These are phyloP conservation scores for Colletotrichum magnum DNA, from an alignment of 2,329 filamentous ascomycete species.

Conservation along the genomic window DNA sequence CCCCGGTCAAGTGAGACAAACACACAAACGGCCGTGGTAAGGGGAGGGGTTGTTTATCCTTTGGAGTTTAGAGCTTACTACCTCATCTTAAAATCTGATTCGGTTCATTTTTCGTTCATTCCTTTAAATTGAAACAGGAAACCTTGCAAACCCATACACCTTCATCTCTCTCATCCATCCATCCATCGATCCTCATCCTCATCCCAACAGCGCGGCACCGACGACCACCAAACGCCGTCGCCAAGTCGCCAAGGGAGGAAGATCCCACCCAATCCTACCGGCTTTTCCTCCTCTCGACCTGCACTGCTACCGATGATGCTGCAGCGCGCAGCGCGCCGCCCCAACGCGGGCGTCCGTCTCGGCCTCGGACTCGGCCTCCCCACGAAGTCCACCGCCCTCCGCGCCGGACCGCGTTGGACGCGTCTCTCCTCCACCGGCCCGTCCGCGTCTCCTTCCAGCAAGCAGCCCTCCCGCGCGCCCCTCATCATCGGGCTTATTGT, in stretches of 20 bases:
- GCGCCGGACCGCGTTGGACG: conserved; percentile 21
- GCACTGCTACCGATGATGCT: conserved; percentile 27
- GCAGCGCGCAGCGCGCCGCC: conserved; percentile 24
- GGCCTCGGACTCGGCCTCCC: conserved; percentile 8
- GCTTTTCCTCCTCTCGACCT: background rate
- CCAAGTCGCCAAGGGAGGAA: background rate
- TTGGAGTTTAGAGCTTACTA: too few species aligned
- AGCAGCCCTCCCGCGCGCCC: background rate
- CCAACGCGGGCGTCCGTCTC: conserved; percentile 11
- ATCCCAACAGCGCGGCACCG: too few species aligned
- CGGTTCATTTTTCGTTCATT: too few species aligned
- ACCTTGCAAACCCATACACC: too few species aligned
- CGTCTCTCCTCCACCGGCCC: conserved; percentile 17
- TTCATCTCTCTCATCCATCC: too few species aligned
- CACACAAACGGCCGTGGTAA: background rate
- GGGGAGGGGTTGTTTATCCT: background rate
- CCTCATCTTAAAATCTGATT: too few species aligned
- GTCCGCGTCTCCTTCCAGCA: background rate
- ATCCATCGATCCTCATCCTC: too few species aligned
- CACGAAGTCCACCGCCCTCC: background rate
- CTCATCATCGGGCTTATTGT: background rate
- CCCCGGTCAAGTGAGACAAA: too few species aligned
- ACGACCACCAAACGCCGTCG: too few species aligned
- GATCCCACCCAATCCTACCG: background rate
- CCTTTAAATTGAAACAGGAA: too few species aligned